Evolutionary conservation across 257 asterid genomes (phyloP).

Genomic region (Phtheirospermum japonicum): DNA sequence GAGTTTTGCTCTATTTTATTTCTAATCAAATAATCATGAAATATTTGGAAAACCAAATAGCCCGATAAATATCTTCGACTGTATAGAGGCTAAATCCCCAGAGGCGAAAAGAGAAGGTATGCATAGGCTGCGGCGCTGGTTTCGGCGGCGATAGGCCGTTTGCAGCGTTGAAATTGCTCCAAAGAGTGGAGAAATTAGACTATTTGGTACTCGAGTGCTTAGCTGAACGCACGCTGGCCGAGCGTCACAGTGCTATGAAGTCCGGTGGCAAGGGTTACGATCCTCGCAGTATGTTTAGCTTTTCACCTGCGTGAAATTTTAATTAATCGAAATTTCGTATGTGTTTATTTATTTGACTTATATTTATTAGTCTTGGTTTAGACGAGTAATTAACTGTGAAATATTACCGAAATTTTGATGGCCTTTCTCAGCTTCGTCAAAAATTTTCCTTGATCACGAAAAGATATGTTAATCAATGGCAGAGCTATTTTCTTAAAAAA

Average conservation of each 20-base stretch:
- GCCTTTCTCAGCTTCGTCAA: conserved; percentile 6
- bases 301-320: not conserved
- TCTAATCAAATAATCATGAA: not conserved
- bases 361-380: not conserved
- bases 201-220: conserved; percentile 92
- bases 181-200: conserved; percentile 68
- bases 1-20: conserved; percentile 13
- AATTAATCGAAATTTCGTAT: not conserved
- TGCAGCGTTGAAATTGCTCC: conserved; percentile 87
- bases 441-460: too few relatives aligned
- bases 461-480: too few relatives aligned
- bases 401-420: not conserved
- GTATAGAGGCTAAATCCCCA: conserved; percentile 61
- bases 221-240: conserved; percentile 99
- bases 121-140: conserved; percentile 96
- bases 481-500: too few relatives aligned
- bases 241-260: conserved; percentile 59
- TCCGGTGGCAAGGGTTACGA: conserved; percentile 83
- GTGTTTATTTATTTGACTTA: not conserved
- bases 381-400: not conserved
- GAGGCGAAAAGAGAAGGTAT: conserved; percentile 74
- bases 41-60: not conserved
- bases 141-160: conserved; percentile 91
- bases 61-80: conserved; percentile 3
- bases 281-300: conserved; percentile 72